Base-by-base conservation (phyloP, 768 basidiomycete species). In the Kwoniella sp. region DNA sequence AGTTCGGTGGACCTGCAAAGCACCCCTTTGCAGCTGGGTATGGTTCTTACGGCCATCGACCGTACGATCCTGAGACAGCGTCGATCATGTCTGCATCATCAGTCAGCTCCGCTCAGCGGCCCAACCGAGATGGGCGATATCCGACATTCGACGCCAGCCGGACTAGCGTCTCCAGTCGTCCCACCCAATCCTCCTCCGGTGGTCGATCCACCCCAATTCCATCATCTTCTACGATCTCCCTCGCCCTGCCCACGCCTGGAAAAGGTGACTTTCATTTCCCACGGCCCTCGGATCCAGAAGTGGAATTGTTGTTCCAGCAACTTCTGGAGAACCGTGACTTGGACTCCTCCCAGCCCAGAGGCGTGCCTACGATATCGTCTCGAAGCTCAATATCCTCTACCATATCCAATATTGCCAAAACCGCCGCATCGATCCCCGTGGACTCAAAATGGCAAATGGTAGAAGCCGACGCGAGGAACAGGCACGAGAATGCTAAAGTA, bases 401-500 rank as follows among this genome's bases (percentile, higher is more conserved):
- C 27, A 55, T 22, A 5, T 68, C 65, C 1, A 63, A 55, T 24
- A 55, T 62, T 9, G 63, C 64, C 22, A 47, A 37, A 19, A 58
- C 56, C 2, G 59, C 68, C 15, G 52, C 68, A 80, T 84, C 63
- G 81, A 91, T 60, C 71, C 85, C 17, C 17, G 84, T 90, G 24
- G 89, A 91, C 29, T 90, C 91, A 79, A 97, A 97, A 81, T 99
- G 95, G 94, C 83, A 84, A 68, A 86, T 98, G 76, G 89, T 99
- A 6, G 85, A 88, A 76, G 90, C 86, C 62, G 88, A 90, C 68
- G 89, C 90, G 70, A 88, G 89, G 58, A 83, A 88, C 57, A 85
- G 89, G 47, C 92, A 89, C 88, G 86, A 85, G 69, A 51, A 87
- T 88, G 70, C 86, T 46, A 58, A 55, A 37, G 27, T 47, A 46